Evolutionary conservation across 2,329 filamentous ascomycete species (phyloP).

Genomic region (Alternaria novae-zelandiae): DNA sequence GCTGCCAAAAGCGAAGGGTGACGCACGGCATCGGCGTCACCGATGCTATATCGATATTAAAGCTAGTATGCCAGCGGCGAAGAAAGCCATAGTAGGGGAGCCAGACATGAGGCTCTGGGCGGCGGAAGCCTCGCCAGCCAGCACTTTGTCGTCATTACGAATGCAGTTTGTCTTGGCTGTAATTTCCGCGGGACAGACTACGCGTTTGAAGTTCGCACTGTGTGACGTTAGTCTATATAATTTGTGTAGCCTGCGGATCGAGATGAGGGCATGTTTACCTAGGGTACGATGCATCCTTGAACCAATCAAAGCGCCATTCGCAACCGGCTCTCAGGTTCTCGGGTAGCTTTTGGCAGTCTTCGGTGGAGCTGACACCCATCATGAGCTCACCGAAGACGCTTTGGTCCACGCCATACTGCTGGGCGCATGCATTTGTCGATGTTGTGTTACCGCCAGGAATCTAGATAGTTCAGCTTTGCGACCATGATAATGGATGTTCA

Average conservation of each 20-base stretch:
- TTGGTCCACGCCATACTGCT: slow-evolving; percentile 40
- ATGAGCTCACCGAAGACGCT: slow-evolving; percentile 41
- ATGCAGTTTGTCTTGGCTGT: slow-evolving; percentile 43
- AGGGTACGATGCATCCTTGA: slow-evolving; percentile 41
- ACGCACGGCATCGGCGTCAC: slow-evolving; percentile 24
- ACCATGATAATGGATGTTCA: neutral
- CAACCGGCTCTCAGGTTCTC: slow-evolving; percentile 35
- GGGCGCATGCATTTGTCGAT: slow-evolving; percentile 40
- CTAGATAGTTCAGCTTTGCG: slow-evolving; percentile 25
- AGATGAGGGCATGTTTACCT: slow-evolving; percentile 27
- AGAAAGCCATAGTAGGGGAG: slow-evolving; percentile 13
- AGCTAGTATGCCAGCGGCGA: slow-evolving; percentile 28
- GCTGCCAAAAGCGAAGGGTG: slow-evolving; percentile 17
- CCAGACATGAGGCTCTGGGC: slow-evolving; percentile 21
- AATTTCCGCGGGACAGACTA: slow-evolving; percentile 42
- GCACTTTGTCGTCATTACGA: slow-evolving; percentile 40
- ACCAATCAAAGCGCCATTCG: slow-evolving; percentile 47
- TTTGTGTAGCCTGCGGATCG: slow-evolving; percentile 3
- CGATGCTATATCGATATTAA: slow-evolving; percentile 35
- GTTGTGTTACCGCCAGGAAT: slow-evolving; percentile 48
- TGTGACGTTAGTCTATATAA: slow-evolving; percentile 27
- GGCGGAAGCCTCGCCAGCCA: slow-evolving; percentile 23
- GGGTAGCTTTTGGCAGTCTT: slow-evolving; percentile 45
- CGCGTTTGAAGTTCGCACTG: slow-evolving; percentile 47
- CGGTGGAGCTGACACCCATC: slow-evolving; percentile 34